These are phyloP conservation scores for Amylocystis lapponica DNA, from an alignment of 768 basidiomycete species.

Conservation along the genomic window DNA sequence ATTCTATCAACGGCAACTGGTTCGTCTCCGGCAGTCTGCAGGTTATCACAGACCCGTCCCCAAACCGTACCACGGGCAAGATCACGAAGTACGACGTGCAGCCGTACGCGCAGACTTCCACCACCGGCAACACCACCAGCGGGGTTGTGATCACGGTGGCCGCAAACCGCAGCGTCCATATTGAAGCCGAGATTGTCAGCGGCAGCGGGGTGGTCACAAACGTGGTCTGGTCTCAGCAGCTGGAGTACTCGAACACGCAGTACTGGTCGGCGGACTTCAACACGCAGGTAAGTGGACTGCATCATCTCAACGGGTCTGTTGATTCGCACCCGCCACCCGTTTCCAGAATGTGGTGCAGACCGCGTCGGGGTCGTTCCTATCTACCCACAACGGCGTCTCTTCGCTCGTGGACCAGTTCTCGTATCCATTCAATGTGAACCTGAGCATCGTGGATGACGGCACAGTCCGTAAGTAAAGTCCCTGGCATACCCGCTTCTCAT, in stretches of 20 bases:
- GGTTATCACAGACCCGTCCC: conserved; percentile 59
- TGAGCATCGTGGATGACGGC: conserved; percentile 29
- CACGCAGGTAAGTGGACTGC: conserved; percentile 28
- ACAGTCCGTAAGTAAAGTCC: conserved; percentile 22
- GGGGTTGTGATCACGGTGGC: conserved; percentile 57
- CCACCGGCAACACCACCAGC: conserved; percentile 37
- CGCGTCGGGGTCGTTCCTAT: conserved; percentile 39
- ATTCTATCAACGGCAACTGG: conserved; percentile 71
- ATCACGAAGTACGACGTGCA: conserved; percentile 55
- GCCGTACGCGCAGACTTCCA: conserved; percentile 49
- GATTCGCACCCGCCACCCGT: neutral
- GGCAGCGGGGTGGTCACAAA: conserved; percentile 54
- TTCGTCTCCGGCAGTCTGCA: conserved; percentile 67
- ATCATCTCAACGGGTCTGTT: neutral
- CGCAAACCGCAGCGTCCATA: conserved; percentile 50
- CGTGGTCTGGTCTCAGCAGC: conserved; percentile 57
- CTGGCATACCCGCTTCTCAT: neutral
- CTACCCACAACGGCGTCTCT: conserved; percentile 42
- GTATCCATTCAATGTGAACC: conserved; percentile 46
- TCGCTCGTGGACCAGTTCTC: conserved; percentile 44
- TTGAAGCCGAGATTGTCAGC: conserved; percentile 55
- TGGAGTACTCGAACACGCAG: conserved; percentile 60
- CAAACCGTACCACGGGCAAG: conserved; percentile 58
- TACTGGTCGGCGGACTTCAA: conserved; percentile 44
- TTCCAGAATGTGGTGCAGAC: conserved; percentile 44